A percentile compares a stretch with the other conserved stretches of the same genome.
These are phyloP conservation scores for Termitomyces titanicus DNA, from an alignment of 768 basidiomycete genomes.

Conservation along the genomic window DNA sequence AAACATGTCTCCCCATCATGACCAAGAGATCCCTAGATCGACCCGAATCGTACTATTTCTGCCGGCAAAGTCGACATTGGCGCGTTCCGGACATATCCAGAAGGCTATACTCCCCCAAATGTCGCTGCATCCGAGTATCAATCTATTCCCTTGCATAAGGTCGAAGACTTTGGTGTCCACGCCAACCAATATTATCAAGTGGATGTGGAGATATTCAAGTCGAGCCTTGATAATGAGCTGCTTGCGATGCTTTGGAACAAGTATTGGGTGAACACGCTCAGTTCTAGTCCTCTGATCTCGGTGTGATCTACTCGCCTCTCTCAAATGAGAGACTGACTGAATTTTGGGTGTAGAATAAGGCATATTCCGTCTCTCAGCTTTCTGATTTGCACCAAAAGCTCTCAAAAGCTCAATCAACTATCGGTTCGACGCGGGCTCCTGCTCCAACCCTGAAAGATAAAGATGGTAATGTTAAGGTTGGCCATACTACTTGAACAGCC, in stretches of 20 bases:
- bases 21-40: slow-evolving; percentile 55
- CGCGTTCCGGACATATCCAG: slow-evolving; percentile 96
- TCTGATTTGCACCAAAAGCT: slow-evolving; percentile 90
- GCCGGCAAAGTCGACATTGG: slow-evolving; percentile 99
- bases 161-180: slow-evolving; percentile 99
- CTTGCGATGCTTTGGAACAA: slow-evolving; percentile 96
- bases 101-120: slow-evolving; percentile 84
- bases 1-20: background rate
- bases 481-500: background rate
- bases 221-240: slow-evolving; percentile 80
- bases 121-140: slow-evolving; percentile 82
- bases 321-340: background rate
- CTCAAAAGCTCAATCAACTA: slow-evolving; percentile 58
- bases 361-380: slow-evolving; percentile 90
- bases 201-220: slow-evolving; percentile 95
- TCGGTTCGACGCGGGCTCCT: slow-evolving; percentile 55
- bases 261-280: slow-evolving; percentile 98
- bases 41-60: slow-evolving; percentile 97
- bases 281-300: slow-evolving; percentile 88
- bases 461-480: slow-evolving; percentile 44
- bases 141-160: slow-evolving; percentile 93
- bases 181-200: slow-evolving; percentile 94
- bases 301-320: slow-evolving; percentile 36
- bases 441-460: slow-evolving; percentile 54
- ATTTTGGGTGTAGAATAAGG: slow-evolving; percentile 68